phyloP scores from a whole-genome alignment of 2,329 filamentous ascomycete species.

The Ascochyta koolunga region DNA sequence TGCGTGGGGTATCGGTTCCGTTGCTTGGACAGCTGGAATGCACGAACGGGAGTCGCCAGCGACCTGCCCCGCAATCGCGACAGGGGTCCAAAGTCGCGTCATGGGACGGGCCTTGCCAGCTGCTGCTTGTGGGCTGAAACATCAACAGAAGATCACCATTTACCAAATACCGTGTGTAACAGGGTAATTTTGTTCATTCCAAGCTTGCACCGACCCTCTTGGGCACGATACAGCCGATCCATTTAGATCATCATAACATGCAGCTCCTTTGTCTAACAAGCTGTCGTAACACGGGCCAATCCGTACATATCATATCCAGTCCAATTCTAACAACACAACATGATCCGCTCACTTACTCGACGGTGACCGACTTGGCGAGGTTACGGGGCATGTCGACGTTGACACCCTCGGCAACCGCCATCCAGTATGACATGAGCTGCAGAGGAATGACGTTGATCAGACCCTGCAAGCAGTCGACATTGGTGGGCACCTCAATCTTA shows the following conservation, averaged over 20 bases:
- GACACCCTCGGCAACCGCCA: conserved; percentile 91
- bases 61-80: conserved; percentile 21
- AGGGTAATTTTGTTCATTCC: conserved; percentile 27
- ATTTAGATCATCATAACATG: conserved; percentile 27
- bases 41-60: conserved; percentile 28
- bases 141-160: conserved; percentile 13
- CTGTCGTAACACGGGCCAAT: conserved; percentile 32
- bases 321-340: conserved; percentile 21
- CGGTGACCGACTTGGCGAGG: conserved; percentile 97
- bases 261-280: conserved; percentile 28
- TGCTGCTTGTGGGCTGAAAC: conserved; percentile 9
- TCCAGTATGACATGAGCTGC: conserved; percentile 98
- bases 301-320: conserved; percentile 33
- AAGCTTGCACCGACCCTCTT: conserved; percentile 17
- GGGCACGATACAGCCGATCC: conserved; percentile 8
- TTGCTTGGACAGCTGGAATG: conserved; percentile 30
- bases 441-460: conserved; percentile 97
- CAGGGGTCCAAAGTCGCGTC: conserved; percentile 12
- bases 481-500: conserved; percentile 97
- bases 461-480: conserved; percentile 93
- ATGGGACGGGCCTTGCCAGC: conserved; percentile 5
- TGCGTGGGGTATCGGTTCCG: conserved; percentile 9
- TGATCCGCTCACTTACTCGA: conserved; percentile 71
- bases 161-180: conserved; percentile 6
- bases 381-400: conserved; percentile 99